phyloP scores from a whole-genome alignment of 805 yeast species.

The Candida methanosorbosa region DNA sequence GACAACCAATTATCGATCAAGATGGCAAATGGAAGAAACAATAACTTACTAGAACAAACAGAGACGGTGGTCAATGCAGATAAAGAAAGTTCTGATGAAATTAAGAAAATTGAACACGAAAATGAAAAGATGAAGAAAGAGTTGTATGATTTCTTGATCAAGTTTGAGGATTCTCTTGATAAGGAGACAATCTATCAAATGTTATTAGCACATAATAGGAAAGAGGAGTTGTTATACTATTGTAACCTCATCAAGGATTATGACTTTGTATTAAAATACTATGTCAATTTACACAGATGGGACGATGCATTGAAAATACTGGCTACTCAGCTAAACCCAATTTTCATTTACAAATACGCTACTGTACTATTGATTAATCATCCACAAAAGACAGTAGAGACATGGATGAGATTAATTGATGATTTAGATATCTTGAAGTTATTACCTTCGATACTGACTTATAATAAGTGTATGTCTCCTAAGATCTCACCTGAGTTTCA shows the following conservation, averaged over 20 bases:
- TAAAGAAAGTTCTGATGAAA: background rate
- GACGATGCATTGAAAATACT: constrained; percentile 53
- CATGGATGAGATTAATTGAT: constrained; percentile 60
- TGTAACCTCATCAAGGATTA: constrained; percentile 64
- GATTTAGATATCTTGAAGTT: constrained; percentile 52
- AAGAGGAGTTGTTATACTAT: constrained; percentile 53
- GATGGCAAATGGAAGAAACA: constrained; percentile 1
- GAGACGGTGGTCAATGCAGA: too few species aligned
- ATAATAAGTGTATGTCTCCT: constrained; percentile 35
- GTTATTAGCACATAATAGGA: constrained; percentile 56
- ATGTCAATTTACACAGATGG: constrained; percentile 70
- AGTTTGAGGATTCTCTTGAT: constrained; percentile 45
- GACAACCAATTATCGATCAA: constrained; percentile 22
- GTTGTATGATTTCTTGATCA: constrained; percentile 41
- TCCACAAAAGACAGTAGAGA: constrained; percentile 62
- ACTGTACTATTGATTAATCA: constrained; percentile 58
- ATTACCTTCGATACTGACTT: constrained; percentile 68
- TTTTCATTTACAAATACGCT: constrained; percentile 56
- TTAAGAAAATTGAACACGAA: constrained; percentile 13
- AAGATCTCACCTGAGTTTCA: constrained; percentile 39
- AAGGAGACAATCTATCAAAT: constrained; percentile 63
- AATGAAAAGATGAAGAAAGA: constrained; percentile 22
- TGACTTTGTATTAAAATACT: constrained; percentile 57
- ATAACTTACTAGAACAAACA: background rate
- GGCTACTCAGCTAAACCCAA: constrained; percentile 36